Base-by-base conservation (phyloP, 2,329 filamentous ascomycete species). In the Penicillium italicum region DNA sequence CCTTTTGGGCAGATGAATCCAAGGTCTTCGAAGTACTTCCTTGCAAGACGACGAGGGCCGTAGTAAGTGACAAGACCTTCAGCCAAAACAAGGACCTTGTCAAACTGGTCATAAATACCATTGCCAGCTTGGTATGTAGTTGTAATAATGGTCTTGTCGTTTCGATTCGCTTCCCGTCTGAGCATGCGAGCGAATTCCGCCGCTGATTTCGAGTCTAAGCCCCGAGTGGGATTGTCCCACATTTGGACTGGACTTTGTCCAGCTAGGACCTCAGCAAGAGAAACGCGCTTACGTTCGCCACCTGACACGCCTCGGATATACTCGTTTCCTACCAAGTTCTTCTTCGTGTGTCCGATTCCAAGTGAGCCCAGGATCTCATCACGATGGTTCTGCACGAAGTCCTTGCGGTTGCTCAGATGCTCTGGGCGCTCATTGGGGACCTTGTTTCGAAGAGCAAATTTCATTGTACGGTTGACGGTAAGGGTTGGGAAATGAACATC, bases 401-500 rank as follows among this genome's bases (percentile, higher is more conserved):
- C 62, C 12, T 65, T 61, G 22, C 65, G 66, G 20, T 65, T 60
- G 16, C 63, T 59, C 3, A 66, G 45, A 14, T 62, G 58, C 1
- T 62, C 59, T 0, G 67, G 65, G 2, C 69, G 63, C 46, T 70
- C 66, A 6, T 62, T 57, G 1, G 70, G 70, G 2, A 72, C 46
- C 26, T 72, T 72, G 50, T 71, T 85, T 33, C 84, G 80, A 1
- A 88, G 79, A 0, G 89, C 89, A 63, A 91, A 91, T 54, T 84
- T 81, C 16, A 92, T 79, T 0, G 89, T 91, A 55, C 89, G 81
- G 1, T 87, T 86, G 5, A 91, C 87, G 0, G 85, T 90, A 20
- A 92, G 75, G 4, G 88, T 86, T 0, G 89, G 85, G 60, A 90
- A 91, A 66, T 91, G 88, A 22, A 86, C 77, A 66, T 90, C 87